Percentiles rank a stretch among this genome's conserved stretches.
Evolutionary conservation across 148 eudicot genomes (phyloP).

Genomic region (Simmondsia chinensis): DNA sequence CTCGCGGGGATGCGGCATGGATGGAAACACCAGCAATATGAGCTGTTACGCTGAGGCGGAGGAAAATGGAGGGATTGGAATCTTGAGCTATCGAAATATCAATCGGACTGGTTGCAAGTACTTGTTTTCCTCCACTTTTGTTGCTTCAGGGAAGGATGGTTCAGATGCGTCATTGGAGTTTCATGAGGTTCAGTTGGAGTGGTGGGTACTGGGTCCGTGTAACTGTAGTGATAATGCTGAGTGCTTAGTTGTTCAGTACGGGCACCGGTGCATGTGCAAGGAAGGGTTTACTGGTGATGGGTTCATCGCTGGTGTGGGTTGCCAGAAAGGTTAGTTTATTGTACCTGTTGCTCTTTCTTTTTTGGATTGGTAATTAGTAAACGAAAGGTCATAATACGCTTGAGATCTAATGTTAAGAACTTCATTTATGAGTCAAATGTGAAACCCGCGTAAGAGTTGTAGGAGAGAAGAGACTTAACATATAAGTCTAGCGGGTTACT

Average conservation of each 20-base stretch:
- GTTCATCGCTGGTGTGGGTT: conserved; percentile 41
- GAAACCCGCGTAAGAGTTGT: no score
- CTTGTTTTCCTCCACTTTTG: conserved; percentile 40
- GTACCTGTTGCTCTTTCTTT: background rate
- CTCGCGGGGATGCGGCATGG: conserved; percentile 8
- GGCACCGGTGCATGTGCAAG: conserved; percentile 56
- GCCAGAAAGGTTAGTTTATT: conserved; percentile 55
- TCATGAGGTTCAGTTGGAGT: conserved; percentile 39
- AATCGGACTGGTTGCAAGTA: conserved; percentile 17
- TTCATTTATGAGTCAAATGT: no score
- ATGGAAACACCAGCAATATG: conserved; percentile 6
- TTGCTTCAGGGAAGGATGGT: conserved; percentile 7
- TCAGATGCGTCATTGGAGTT: conserved; percentile 34
- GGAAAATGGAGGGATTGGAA: background rate
- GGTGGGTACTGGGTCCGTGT: conserved; percentile 64
- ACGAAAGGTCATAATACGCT: background rate
- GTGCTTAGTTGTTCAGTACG: conserved; percentile 11
- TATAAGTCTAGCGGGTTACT: no score
- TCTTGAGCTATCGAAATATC: conserved; percentile 15
- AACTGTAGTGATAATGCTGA: conserved; percentile 33
- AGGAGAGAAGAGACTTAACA: no score
- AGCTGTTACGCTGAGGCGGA: conserved; percentile 29
- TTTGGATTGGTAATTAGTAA: background rate
- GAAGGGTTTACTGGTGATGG: conserved; percentile 77
- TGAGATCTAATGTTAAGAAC: no score